Evolutionary conservation across 2,329 filamentous ascomycete species (phyloP).

Genomic region (Fusarium palustre): DNA sequence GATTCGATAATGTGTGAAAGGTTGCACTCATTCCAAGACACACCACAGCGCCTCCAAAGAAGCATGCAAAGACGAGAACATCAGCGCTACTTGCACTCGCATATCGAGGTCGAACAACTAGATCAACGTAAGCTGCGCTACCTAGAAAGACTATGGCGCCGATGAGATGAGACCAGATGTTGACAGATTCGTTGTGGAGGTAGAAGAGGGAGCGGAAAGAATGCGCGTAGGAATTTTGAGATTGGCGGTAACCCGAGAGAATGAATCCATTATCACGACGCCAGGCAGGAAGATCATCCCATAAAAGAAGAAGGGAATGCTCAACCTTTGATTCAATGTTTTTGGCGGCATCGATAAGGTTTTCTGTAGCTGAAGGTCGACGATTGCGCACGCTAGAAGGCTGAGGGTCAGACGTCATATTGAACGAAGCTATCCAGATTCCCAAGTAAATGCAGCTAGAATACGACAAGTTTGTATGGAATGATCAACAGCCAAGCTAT

Average conservation of each 20-base stretch:
- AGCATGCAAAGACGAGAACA: slow-evolving; percentile 79
- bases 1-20: slow-evolving; percentile 87
- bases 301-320: slow-evolving; percentile 60
- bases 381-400: slow-evolving; percentile 45
- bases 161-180: slow-evolving; percentile 73
- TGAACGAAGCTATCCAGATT: slow-evolving; percentile 38
- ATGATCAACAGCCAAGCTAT: neutral
- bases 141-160: slow-evolving; percentile 71
- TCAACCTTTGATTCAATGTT: slow-evolving; percentile 56
- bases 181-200: slow-evolving; percentile 72
- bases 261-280: slow-evolving; percentile 71
- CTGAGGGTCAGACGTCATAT: slow-evolving; percentile 19
- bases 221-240: slow-evolving; percentile 60
- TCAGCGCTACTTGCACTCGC: slow-evolving; percentile 70
- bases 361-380: slow-evolving; percentile 47
- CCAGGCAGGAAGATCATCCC: slow-evolving; percentile 70
- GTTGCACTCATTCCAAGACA: slow-evolving; percentile 86
- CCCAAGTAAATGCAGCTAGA: neutral
- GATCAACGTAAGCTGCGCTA: slow-evolving; percentile 65
- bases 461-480: neutral
- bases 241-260: slow-evolving; percentile 64
- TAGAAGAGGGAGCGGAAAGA: slow-evolving; percentile 63
- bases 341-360: slow-evolving; percentile 44
- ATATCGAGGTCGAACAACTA: slow-evolving; percentile 73
- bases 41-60: slow-evolving; percentile 78